Conservation (phyloP, 306 rosid genomes). For the Malus fusca region DNA sequence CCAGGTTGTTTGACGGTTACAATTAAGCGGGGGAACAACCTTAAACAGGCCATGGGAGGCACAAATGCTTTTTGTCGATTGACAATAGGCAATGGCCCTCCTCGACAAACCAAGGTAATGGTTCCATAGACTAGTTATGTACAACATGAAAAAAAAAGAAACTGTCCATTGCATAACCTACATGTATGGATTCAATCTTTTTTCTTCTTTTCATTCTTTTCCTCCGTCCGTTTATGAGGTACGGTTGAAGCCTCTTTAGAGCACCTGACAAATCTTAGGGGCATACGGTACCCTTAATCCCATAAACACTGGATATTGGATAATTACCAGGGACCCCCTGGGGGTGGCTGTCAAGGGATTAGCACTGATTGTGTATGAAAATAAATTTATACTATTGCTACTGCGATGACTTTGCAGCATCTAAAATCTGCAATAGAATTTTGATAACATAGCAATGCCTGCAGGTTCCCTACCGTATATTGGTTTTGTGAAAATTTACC, state of each 20-base stretch:
- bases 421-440: background rate
- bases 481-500: background rate
- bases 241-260: background rate
- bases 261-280: background rate
- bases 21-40: conserved; percentile 85
- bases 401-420: background rate
- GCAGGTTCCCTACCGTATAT: background rate
- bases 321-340: background rate
- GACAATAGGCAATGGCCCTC: conserved; percentile 87
- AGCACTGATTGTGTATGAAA: background rate
- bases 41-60: conserved; percentile 91
- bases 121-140: background rate
- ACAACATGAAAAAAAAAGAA: background rate
- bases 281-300: background rate
- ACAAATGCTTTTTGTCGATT: conserved; percentile 91
- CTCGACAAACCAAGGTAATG: conserved; percentile 91
- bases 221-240: background rate
- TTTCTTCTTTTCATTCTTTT: background rate
- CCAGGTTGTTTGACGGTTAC: conserved; percentile 97
- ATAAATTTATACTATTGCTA: background rate
- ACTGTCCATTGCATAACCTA: background rate
- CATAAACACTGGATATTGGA: background rate
- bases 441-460: background rate
- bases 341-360: background rate
- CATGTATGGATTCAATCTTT: background rate